Conservation (phyloP, 2,329 filamentous ascomycete species). For the Aspergillus tamarii region DNA sequence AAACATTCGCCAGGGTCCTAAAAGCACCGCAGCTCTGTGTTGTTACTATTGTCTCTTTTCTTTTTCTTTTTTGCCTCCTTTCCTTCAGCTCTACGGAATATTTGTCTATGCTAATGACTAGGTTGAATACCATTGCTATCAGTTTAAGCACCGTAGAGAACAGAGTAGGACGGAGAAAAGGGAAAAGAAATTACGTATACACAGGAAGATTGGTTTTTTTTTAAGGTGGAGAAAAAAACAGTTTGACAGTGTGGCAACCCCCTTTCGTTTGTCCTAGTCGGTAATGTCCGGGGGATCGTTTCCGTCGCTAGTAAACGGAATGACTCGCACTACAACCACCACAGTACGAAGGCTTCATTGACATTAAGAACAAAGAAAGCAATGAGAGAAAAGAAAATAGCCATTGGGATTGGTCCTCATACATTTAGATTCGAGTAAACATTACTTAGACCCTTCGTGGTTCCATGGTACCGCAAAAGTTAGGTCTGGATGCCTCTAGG, state of each 20-base stretch:
- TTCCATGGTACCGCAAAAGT: slow-evolving; percentile 3
- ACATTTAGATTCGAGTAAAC: not conserved
- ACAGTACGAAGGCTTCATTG: not conserved
- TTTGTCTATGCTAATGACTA: not conserved
- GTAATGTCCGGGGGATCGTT: not conserved
- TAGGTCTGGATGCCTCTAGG: slow-evolving; percentile 2
- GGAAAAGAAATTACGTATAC: not conserved
- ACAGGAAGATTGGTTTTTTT: not conserved
- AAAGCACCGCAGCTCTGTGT: not conserved
- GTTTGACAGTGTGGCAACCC: slow-evolving; percentile 10
- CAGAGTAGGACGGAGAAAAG: not conserved
- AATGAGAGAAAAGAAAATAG: not conserved
- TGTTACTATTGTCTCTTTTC: not conserved
- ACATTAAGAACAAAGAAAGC: slow-evolving; percentile 1
- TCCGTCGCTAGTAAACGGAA: not conserved
- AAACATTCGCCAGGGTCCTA: not conserved
- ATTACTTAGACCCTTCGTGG: not conserved
- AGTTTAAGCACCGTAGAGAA: not conserved
- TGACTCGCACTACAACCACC: not conserved
- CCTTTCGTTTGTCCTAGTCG: slow-evolving; percentile 5
- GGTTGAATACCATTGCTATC: not conserved
- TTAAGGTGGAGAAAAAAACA: not conserved
- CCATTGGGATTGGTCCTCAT: not conserved
- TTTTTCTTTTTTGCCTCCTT: not conserved
- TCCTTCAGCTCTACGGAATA: not conserved